Evolutionary conservation across 495 filamentous ascomycete genomes (phyloP).

Genomic region (Penicillium paradoxum): DNA sequence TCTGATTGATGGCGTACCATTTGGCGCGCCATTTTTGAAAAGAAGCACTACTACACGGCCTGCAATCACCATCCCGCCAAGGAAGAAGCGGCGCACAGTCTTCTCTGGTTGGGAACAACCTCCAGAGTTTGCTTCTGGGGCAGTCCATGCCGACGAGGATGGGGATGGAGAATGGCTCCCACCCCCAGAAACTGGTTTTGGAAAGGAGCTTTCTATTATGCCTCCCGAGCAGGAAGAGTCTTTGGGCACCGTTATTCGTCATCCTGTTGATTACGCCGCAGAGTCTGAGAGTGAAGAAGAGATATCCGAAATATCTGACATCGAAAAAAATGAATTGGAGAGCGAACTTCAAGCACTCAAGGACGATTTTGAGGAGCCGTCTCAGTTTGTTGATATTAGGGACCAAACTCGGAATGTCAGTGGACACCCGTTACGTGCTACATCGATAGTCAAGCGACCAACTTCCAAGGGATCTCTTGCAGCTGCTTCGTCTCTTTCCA

Average conservation of each 20-base stretch:
- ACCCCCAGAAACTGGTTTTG: conserved; percentile 13
- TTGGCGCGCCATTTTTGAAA: conserved; percentile 68
- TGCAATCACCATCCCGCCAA: conserved; percentile 64
- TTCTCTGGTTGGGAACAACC: conserved; percentile 30
- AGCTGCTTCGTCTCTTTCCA: conserved; percentile 24
- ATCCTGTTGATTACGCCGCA: conserved; percentile 27
- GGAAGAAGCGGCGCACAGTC: conserved; percentile 61
- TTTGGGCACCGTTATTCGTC: conserved; percentile 40
- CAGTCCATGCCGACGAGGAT: conserved; percentile 21
- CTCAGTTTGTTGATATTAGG: conserved; percentile 21
- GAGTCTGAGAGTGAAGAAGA: conserved; percentile 37
- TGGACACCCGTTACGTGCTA: conserved; percentile 16
- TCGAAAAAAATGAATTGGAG: conserved; percentile 37
- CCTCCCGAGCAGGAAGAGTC: conserved; percentile 29
- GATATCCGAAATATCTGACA: conserved; percentile 32
- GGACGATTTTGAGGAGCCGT: conserved; percentile 35
- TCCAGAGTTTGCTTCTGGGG: conserved; percentile 5
- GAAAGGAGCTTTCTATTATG: conserved; percentile 24
- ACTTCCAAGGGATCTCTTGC: conserved; percentile 18
- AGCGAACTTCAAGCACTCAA: conserved; percentile 42
- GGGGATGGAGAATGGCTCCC: conserved; percentile 40
- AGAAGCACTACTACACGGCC: conserved; percentile 54
- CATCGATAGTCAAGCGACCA: conserved; percentile 17
- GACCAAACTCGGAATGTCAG: conserved; percentile 8
- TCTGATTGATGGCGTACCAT: conserved; percentile 84